Evolutionary conservation across 768 basidiomycete species (phyloP).

Genomic region (Melanogaster broomeanus): DNA sequence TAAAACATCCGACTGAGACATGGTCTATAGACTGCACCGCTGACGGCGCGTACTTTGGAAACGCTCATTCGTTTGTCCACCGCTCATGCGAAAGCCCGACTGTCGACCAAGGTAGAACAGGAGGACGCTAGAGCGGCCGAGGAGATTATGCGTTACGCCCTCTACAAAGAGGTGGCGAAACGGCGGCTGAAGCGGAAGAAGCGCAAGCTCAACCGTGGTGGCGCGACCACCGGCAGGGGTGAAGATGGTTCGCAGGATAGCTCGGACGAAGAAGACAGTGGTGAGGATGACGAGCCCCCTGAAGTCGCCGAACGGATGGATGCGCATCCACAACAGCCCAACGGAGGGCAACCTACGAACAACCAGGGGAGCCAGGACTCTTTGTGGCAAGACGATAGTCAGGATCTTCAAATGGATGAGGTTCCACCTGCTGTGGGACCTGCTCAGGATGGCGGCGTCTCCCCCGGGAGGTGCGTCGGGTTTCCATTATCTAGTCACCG

Average conservation of each 20-base stretch:
- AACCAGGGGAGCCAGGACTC: constrained; percentile 48
- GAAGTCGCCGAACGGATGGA: constrained; percentile 49
- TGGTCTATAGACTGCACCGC: constrained; percentile 78
- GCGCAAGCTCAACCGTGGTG: constrained; percentile 79
- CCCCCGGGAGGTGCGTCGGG: constrained; percentile 58
- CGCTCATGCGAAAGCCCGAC: constrained; percentile 94
- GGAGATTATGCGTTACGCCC: constrained; percentile 93
- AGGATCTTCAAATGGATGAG: constrained; percentile 63
- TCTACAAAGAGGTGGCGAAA: constrained; percentile 96
- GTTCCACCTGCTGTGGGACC: constrained; percentile 42
- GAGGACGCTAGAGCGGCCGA: constrained; percentile 89
- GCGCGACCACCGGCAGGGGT: constrained; percentile 50
- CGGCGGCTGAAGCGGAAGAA: constrained; percentile 74
- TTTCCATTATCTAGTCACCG: constrained; percentile 1
- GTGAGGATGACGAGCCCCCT: constrained; percentile 43
- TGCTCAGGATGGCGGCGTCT: constrained; percentile 44
- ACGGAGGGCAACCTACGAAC: constrained; percentile 24
- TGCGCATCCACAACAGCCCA: constrained; percentile 40
- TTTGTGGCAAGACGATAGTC: constrained; percentile 67
- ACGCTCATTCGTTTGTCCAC: constrained; percentile 97
- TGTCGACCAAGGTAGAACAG: constrained; percentile 83
- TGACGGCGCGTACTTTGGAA: constrained; percentile 98
- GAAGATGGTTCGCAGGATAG: constrained; percentile 45
- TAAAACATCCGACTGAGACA: constrained; percentile 10
- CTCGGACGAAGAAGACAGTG: constrained; percentile 48